Percentiles rank a stretch among this genome's conserved stretches.
Evolutionary conservation across 1,139 yeast species (phyloP).

Genomic region (Magnusiomyces clavatus): DNA sequence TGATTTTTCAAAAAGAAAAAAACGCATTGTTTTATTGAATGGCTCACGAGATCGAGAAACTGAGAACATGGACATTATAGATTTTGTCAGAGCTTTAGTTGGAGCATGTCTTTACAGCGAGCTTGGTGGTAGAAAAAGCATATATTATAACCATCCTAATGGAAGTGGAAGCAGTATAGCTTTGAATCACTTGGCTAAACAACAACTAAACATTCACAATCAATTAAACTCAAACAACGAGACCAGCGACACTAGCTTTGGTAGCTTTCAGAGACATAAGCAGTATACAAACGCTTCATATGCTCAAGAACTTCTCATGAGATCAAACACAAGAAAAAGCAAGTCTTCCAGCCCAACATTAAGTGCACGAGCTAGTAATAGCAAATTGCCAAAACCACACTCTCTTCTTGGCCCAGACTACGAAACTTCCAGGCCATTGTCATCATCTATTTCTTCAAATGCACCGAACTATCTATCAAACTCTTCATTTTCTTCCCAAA

Average conservation of each 20-base stretch:
- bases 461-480: background rate
- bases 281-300: constrained; percentile 2
- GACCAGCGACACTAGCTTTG: background rate
- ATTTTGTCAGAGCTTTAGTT: constrained; percentile 48
- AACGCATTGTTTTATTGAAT: constrained; percentile 46
- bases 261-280: background rate
- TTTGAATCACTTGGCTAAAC: background rate
- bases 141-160: constrained; percentile 3
- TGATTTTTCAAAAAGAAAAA: constrained; percentile 34
- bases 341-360: background rate
- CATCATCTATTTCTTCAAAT: background rate
- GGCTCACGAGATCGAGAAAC: constrained; percentile 77
- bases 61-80: constrained; percentile 51
- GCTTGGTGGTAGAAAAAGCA: constrained; percentile 7
- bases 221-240: background rate
- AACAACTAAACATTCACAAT: background rate
- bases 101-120: constrained; percentile 32
- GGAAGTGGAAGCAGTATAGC: constrained; percentile 6
- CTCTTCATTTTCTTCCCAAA: background rate
- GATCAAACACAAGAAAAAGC: background rate
- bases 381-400: background rate
- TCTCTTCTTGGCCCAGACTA: background rate
- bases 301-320: constrained; percentile 6
- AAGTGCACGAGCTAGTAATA: background rate
- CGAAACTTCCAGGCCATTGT: background rate